These are phyloP conservation scores for Haematococcus lacustris DNA, from an alignment of 139 green algal species.

Conservation along the genomic window DNA sequence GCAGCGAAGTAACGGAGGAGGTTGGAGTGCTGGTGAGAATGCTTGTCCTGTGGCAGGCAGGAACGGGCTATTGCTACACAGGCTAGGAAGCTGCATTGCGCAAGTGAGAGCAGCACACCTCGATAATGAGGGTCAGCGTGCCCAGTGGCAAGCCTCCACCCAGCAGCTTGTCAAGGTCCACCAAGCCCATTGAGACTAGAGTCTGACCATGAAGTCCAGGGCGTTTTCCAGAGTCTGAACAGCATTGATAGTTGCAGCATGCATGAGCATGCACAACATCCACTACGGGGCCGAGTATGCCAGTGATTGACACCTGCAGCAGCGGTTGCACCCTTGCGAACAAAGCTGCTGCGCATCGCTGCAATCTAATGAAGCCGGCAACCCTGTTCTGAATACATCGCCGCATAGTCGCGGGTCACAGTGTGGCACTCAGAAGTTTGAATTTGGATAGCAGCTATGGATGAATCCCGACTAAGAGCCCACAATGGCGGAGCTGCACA, in stretches of 20 bases:
- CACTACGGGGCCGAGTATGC: too few species aligned
- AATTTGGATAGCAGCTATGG: too few species aligned
- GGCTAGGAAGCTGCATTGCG: too few species aligned
- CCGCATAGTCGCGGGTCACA: too few species aligned
- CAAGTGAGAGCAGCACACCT: slow-evolving; percentile 34
- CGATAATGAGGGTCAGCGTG: slow-evolving; percentile 54
- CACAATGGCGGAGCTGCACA: slow-evolving; percentile 69
- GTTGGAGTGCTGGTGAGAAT: slow-evolving; percentile 45
- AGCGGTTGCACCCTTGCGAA: background rate
- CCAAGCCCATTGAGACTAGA: slow-evolving; percentile 66
- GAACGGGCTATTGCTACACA: too few species aligned
- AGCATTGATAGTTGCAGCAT: too few species aligned
- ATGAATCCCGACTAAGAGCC: too few species aligned
- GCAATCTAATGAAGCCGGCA: too few species aligned
- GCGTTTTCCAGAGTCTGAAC: slow-evolving; percentile 59
- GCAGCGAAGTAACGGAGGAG: slow-evolving; percentile 73
- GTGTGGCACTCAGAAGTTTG: background rate
- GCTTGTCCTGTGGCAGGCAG: slow-evolving; percentile 5
- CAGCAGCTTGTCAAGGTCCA: slow-evolving; percentile 66
- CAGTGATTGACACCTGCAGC: slow-evolving; percentile 7
- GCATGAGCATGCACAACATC: too few species aligned
- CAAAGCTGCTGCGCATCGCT: slow-evolving; percentile 4
- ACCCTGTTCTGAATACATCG: too few species aligned
- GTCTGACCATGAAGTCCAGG: slow-evolving; percentile 66
- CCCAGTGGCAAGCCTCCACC: slow-evolving; percentile 68